A percentile compares a stretch with the other conserved stretches of the same genome.
These are phyloP conservation scores for Blastocystis sp. DNA, from an alignment of 352 stramenopile species.

Conservation along the genomic window DNA sequence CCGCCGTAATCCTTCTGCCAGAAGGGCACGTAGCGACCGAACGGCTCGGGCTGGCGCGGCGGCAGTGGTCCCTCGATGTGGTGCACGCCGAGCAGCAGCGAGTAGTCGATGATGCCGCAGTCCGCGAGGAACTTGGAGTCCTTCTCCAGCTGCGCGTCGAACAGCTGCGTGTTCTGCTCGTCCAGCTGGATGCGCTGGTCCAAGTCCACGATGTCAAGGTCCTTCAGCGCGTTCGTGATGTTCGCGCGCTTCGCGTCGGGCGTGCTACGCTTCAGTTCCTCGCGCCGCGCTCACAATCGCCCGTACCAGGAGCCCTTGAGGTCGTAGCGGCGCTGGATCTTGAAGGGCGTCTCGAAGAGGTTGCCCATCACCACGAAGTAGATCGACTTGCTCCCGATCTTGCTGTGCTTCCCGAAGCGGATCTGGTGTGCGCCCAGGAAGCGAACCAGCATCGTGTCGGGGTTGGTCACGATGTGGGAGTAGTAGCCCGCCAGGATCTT, in stretches of 20 bases:
- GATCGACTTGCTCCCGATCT: slow-evolving; percentile 89
- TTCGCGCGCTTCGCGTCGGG: slow-evolving; percentile 71
- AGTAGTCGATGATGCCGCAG: slow-evolving; percentile 92
- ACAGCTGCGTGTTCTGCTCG: slow-evolving; percentile 76
- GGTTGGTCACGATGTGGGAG: slow-evolving; percentile 91
- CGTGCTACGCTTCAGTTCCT: slow-evolving; percentile 72
- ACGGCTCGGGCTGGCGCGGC: slow-evolving; percentile 11
- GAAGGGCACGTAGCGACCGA: slow-evolving; percentile 48
- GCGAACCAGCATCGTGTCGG: slow-evolving; percentile 91
- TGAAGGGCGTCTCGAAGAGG: slow-evolving; percentile 88
- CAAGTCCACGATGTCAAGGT: slow-evolving; percentile 84
- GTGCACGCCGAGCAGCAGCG: slow-evolving; percentile 85
- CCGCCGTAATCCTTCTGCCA: slow-evolving; percentile 68
- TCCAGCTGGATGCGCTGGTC: slow-evolving; percentile 83
- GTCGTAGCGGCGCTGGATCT: slow-evolving; percentile 86
- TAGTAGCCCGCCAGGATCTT: slow-evolving; percentile 95
- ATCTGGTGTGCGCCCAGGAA: slow-evolving; percentile 96
- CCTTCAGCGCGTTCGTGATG: slow-evolving; percentile 78
- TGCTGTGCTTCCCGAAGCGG: slow-evolving; percentile 72
- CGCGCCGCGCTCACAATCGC: slow-evolving; percentile 76
- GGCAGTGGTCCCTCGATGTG: slow-evolving; percentile 74
- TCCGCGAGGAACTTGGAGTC: slow-evolving; percentile 85
- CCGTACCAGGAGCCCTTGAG: slow-evolving; percentile 85
- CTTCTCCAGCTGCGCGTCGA: slow-evolving; percentile 79
- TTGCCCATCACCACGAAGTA: slow-evolving; percentile 92